Evolutionary conservation across 805 yeast genomes (phyloP).

Genomic region (Starmerella etchellsii): DNA sequence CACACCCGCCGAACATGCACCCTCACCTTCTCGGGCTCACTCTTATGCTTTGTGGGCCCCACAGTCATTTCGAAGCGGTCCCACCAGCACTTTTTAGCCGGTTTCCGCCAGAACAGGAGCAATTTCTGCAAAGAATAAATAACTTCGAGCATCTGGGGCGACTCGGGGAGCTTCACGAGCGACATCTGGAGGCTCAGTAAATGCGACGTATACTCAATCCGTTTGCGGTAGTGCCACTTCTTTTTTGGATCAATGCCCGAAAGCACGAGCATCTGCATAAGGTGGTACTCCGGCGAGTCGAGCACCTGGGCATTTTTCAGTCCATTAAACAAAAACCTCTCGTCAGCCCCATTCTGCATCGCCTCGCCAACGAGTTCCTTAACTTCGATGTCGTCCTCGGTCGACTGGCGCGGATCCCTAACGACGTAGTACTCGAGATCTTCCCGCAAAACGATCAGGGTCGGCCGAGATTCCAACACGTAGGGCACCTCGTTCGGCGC

Average conservation of each 20-base stretch:
- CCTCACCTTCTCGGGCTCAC: constrained; percentile 31
- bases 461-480: constrained; percentile 66
- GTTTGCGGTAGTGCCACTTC: constrained; percentile 78
- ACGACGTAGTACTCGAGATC: constrained; percentile 89
- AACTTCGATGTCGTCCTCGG: constrained; percentile 45
- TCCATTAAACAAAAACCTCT: constrained; percentile 53
- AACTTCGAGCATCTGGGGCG: constrained; percentile 9
- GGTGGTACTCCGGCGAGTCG: constrained; percentile 88
- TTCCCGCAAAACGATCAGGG: constrained; percentile 82
- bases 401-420: constrained; percentile 43
- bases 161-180: constrained; percentile 26
- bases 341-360: constrained; percentile 37
- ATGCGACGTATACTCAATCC: constrained; percentile 80
- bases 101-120: constrained; percentile 88
- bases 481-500: constrained; percentile 29
- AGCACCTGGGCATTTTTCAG: constrained; percentile 31
- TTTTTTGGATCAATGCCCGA: constrained; percentile 63
- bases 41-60: constrained; percentile 20
- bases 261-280: constrained; percentile 85
- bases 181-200: constrained; percentile 69
- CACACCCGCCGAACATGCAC: constrained; percentile 88
- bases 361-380: constrained; percentile 63
- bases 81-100: constrained; percentile 99
- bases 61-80: constrained; percentile 32
- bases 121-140: constrained; percentile 42